A percentile compares a stretch with the other conserved stretches of the same genome.
phyloP scores from a whole-genome alignment of 768 basidiomycete species.

The Exidia glandulosa region DNA sequence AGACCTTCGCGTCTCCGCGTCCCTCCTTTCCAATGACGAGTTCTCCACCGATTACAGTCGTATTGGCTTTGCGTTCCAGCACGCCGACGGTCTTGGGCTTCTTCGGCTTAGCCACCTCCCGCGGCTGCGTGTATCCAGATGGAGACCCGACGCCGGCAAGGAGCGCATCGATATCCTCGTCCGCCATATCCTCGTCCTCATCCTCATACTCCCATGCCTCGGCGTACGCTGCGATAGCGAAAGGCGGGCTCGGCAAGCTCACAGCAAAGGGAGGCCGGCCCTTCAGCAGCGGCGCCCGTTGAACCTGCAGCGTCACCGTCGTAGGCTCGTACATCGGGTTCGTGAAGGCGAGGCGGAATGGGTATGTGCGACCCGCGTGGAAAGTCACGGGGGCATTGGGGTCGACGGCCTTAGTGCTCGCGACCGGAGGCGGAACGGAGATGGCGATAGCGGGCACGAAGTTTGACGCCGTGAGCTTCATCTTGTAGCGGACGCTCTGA shows the following conservation, averaged over 20 bases:
- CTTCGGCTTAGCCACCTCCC: conserved; percentile 10
- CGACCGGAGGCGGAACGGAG: conserved; percentile 47
- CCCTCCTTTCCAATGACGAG: conserved; percentile 76
- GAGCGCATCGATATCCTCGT: conserved; percentile 29
- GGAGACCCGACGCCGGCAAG: conserved; percentile 4
- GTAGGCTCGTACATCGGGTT: conserved; percentile 97
- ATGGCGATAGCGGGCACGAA: conserved; percentile 84
- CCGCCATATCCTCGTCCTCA: conserved; percentile 70
- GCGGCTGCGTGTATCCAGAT: background rate
- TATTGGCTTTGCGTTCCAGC: conserved; percentile 81
- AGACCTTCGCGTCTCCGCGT: conserved; percentile 65
- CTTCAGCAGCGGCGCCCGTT: conserved; percentile 48
- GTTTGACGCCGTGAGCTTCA: conserved; percentile 91
- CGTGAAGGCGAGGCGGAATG: conserved; percentile 82
- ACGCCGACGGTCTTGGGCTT: conserved; percentile 48
- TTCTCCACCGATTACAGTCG: conserved; percentile 81
- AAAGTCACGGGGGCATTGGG: conserved; percentile 37
- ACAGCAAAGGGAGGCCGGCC: conserved; percentile 68
- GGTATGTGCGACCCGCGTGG: conserved; percentile 67
- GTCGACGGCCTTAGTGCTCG: conserved; percentile 21
- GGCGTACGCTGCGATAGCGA: conserved; percentile 81
- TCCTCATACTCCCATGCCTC: conserved; percentile 99
- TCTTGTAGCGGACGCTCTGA: conserved; percentile 88
- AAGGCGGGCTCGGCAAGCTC: conserved; percentile 63
- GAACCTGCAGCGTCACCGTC: conserved; percentile 76